These are phyloP conservation scores for Dimocarpus longan DNA, from an alignment of 345 rosid genomes.

Conservation along the genomic window DNA sequence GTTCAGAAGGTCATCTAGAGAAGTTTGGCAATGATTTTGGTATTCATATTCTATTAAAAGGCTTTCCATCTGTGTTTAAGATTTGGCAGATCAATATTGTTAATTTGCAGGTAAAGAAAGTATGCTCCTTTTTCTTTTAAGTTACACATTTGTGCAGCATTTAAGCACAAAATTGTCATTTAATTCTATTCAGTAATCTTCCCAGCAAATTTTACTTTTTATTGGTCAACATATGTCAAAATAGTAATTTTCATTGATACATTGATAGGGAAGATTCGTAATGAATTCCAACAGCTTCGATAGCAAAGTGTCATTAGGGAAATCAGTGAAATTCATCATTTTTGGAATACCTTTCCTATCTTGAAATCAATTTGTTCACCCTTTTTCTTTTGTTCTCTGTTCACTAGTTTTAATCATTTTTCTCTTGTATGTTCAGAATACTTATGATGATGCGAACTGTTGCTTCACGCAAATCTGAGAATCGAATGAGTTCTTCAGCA, in stretches of 20 bases:
- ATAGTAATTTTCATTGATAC: neutral
- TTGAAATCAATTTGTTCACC: conserved; percentile 7
- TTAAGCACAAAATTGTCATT: neutral
- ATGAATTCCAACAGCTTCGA: neutral
- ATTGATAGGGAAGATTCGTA: neutral
- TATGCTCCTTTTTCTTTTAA: neutral
- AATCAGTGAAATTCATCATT: neutral
- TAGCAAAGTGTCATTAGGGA: neutral
- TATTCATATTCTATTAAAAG: neutral
- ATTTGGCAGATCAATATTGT: neutral
- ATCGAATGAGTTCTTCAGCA: conserved; percentile 95
- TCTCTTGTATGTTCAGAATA: conserved; percentile 61
- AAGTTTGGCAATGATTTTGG: neutral
- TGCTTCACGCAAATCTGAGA: conserved; percentile 73
- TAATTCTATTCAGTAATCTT: neutral
- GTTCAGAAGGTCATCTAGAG: neutral
- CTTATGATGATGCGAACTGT: conserved; percentile 88
- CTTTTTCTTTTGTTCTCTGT: conserved; percentile 9
- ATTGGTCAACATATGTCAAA: neutral
- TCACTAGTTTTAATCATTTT: conserved; percentile 12
- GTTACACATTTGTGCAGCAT: neutral
- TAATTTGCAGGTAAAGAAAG: neutral
- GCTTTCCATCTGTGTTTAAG: neutral
- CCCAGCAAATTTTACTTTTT: neutral
- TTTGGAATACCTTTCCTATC: neutral